Percentiles rank a stretch among this genome's conserved stretches.
These are phyloP conservation scores for Cichorium intybus DNA, from an alignment of 140 eudicot species.

Conservation along the genomic window DNA sequence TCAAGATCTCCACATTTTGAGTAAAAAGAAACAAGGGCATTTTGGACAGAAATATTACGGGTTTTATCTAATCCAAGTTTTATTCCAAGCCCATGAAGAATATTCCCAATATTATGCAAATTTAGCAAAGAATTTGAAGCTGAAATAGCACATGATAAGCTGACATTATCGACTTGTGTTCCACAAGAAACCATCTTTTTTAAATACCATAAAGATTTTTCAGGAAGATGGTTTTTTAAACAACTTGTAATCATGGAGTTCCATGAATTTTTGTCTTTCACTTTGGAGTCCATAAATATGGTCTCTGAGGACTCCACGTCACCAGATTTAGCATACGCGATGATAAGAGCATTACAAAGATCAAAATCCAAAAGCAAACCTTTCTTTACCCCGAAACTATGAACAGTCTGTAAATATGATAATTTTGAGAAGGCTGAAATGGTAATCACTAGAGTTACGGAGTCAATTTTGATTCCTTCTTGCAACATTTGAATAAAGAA, in stretches of 20 bases:
- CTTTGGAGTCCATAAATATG: conserved; percentile 35
- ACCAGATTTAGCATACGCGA: conserved; percentile 50
- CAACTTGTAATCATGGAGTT: conserved; percentile 57
- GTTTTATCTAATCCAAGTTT: conserved; percentile 42
- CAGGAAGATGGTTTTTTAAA: conserved; percentile 38
- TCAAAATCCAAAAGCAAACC: conserved; percentile 45
- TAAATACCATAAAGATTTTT: conserved; percentile 49
- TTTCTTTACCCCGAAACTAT: conserved; percentile 44
- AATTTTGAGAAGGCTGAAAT: conserved; percentile 42
- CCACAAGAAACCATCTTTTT: conserved; percentile 39
- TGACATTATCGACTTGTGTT: conserved; percentile 44
- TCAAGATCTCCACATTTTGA: conserved; percentile 47
- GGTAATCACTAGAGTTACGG: conserved; percentile 47
- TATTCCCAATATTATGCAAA: conserved; percentile 35
- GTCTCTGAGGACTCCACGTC: conserved; percentile 50
- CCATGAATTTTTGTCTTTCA: conserved; percentile 52
- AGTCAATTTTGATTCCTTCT: conserved; percentile 48
- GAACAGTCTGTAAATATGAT: conserved; percentile 38
- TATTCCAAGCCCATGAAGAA: conserved; percentile 46
- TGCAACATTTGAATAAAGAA: conserved; percentile 39
- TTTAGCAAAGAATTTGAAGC: conserved; percentile 48
- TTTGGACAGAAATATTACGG: conserved; percentile 43
- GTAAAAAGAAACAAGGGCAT: conserved; percentile 66
- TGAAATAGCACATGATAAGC: conserved; percentile 58
- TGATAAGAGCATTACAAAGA: conserved; percentile 49